Evolutionary conservation across 2,329 filamentous ascomycete species (phyloP), one percentile per base, ranked within the genome.

Genomic region (Curvularia sp.): DNA sequence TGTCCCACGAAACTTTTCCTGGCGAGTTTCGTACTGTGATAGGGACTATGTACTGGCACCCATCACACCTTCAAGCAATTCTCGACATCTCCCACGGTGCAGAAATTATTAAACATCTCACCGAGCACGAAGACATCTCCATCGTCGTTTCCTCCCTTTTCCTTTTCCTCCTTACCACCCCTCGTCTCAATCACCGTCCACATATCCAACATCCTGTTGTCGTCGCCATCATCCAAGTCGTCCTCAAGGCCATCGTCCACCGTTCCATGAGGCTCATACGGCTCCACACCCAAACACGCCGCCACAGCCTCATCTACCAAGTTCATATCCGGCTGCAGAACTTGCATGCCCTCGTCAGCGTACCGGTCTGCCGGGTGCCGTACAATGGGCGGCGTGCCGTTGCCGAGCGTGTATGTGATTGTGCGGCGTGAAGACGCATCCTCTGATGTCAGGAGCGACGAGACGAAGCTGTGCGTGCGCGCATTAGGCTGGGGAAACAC

Each of bases 221-320:
- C 28, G 4, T 47, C 49, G 13, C 15, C 30, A 1, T 61, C 62
- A 12, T 54, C 48, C 0, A 39, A 53, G 0, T 57, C 52, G 2
- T 28, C 53, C 13, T 41, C 41, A 0, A 4, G 26, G 5, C 26
- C 26, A 28, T 28, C 26, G 6, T 28, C 26, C 26, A 28, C 26
- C 26, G 24, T 22, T 3, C 42, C 49, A 15, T 28, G 20, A 28
- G 28, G 39, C 56, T 59, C 62, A 59, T 71, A 71, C 7, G 60
- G 56, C 39, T 44, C 49, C 6, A 42, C 26, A 8, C 63, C 64
- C 50, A 22, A 56, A 41, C 59, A 65, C 6, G 46, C 26, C 5
- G 55, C 67, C 47, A 68, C 59, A 55, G 59, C 64, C 44, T 71
- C 68, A 55, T 69, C 65, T 43, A 68, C 2, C 5, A 66, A 7